phyloP scores from a whole-genome alignment of 2,329 filamentous ascomycete species.

The Alternaria brassicicola region DNA sequence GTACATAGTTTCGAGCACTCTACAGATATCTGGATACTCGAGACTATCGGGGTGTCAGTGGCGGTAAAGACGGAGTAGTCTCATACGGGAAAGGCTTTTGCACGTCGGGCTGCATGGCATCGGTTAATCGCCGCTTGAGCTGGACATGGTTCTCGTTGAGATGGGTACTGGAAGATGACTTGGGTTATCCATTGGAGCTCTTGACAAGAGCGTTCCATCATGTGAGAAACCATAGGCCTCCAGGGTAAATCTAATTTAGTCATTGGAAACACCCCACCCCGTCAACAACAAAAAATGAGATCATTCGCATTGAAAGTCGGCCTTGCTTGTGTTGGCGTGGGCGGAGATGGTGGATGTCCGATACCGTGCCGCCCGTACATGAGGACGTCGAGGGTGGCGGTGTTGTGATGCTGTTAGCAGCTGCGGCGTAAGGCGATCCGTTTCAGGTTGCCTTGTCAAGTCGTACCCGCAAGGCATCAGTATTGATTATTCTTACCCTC shows the following conservation, averaged over 20 bases:
- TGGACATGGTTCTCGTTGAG: neutral
- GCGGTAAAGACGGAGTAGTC: neutral
- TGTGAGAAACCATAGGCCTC: neutral
- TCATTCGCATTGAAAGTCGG: neutral
- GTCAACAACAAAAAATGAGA: neutral
- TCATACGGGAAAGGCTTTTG: neutral
- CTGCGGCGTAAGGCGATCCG: constrained; percentile 5
- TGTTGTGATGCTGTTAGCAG: constrained; percentile 12
- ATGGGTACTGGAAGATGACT: neutral
- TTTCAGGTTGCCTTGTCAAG: constrained; percentile 18
- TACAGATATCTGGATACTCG: neutral
- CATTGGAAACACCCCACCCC: too few species aligned
- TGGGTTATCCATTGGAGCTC: neutral
- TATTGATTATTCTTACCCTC: constrained; percentile 10
- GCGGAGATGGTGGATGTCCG: neutral
- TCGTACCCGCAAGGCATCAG: constrained; percentile 18
- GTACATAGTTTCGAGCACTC: neutral
- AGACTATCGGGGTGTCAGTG: neutral
- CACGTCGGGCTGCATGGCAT: neutral
- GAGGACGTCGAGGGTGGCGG: constrained; percentile 7
- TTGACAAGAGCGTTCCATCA: neutral
- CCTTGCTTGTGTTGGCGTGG: neutral
- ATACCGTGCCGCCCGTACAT: neutral
- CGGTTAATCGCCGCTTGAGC: neutral
- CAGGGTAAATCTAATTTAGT: neutral